Conservation (phyloP, 345 rosid species). For the Pistacia vera region DNA sequence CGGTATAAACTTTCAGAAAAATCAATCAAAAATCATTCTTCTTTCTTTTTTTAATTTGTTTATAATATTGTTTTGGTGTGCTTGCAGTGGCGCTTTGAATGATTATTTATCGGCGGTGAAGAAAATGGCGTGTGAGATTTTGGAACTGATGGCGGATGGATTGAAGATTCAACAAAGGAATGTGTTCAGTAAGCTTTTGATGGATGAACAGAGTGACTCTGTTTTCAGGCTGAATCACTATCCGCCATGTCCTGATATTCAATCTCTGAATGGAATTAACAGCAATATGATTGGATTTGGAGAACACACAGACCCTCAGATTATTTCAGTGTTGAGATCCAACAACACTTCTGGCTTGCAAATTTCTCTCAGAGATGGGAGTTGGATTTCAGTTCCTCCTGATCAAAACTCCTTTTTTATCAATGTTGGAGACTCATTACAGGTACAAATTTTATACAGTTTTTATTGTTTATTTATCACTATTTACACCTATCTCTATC, state of each 20-base stretch:
- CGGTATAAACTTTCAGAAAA: slow-evolving; percentile 38
- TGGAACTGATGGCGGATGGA: slow-evolving; percentile 78
- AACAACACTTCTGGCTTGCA: slow-evolving; percentile 88
- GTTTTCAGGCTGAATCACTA: slow-evolving; percentile 79
- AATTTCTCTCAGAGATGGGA: slow-evolving; percentile 60
- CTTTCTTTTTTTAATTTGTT: background rate
- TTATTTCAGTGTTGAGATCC: slow-evolving; percentile 76
- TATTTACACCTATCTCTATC: too few relatives aligned
- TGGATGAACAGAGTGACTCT: slow-evolving; percentile 68
- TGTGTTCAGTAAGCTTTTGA: slow-evolving; percentile 68
- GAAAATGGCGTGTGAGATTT: slow-evolving; percentile 64
- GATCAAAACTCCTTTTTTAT: slow-evolving; percentile 76
- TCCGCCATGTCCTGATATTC: slow-evolving; percentile 53
- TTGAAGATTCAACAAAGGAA: slow-evolving; percentile 54
- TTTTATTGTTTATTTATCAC: background rate
- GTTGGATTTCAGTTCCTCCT: slow-evolving; percentile 81
- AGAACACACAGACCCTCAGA: slow-evolving; percentile 93
- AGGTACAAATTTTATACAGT: slow-evolving; percentile 43
- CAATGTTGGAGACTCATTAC: slow-evolving; percentile 83
- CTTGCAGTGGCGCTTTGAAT: slow-evolving; percentile 54
- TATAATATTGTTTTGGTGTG: background rate
- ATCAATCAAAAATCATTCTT: background rate
- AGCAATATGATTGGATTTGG: slow-evolving; percentile 68
- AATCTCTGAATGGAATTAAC: slow-evolving; percentile 15
- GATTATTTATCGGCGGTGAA: slow-evolving; percentile 62